These are phyloP conservation scores for Yarrowia bubula DNA, from an alignment of 805 yeast species.

Conservation along the genomic window DNA sequence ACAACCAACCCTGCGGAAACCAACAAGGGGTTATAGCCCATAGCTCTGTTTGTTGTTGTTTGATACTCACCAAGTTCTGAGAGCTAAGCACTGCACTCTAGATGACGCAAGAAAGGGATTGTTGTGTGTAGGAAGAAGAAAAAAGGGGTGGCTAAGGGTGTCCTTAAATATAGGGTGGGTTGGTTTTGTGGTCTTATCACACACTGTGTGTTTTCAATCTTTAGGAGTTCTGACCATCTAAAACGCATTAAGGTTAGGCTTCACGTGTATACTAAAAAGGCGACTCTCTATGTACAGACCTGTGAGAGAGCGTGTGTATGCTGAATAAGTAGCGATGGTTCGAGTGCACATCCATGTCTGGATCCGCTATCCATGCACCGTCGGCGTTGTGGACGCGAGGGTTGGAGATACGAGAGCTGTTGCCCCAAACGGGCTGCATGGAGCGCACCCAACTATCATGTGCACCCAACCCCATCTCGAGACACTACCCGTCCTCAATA, in stretches of 20 bases:
- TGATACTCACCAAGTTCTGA: slow-evolving; percentile 10
- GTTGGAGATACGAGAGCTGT: too few species aligned
- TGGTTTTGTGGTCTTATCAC: slow-evolving; percentile 16
- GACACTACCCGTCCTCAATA: too few species aligned
- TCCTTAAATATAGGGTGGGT: not conserved
- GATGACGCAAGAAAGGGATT: slow-evolving; percentile 3
- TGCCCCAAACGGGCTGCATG: too few species aligned
- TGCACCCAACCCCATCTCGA: too few species aligned
- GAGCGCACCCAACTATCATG: too few species aligned
- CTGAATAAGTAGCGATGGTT: too few species aligned
- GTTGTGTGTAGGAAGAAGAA: slow-evolving; percentile 1
- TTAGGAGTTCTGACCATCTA: slow-evolving; percentile 6
- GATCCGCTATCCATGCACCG: not conserved
- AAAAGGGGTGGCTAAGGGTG: not conserved
- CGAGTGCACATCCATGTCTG: too few species aligned
- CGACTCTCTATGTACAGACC: too few species aligned
- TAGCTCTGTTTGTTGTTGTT: not conserved
- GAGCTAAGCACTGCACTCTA: slow-evolving; percentile 23
- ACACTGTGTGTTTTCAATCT: not conserved
- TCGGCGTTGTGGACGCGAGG: too few species aligned
- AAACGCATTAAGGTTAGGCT: not conserved
- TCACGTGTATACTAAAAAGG: not conserved
- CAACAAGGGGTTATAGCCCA: slow-evolving; percentile 23
- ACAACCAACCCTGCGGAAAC: slow-evolving; percentile 11
- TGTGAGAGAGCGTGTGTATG: too few species aligned